Evolutionary conservation across 352 stramenopile species (phyloP).

Genomic region (Globisporangium okanoganense): DNA sequence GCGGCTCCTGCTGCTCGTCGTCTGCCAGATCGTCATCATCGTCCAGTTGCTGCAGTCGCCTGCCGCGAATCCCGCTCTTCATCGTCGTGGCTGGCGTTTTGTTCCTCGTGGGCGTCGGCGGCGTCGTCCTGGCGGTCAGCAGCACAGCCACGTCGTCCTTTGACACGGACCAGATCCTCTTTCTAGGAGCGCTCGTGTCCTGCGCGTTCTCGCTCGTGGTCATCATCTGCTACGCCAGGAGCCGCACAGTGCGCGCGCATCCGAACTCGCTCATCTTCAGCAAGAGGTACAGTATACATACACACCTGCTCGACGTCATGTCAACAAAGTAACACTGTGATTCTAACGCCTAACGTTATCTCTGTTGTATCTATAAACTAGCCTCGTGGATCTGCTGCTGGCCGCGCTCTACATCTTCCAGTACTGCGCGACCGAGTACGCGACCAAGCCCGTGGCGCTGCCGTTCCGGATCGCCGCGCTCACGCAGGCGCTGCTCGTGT

Average conservation of each 20-base stretch:
- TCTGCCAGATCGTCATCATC: not conserved
- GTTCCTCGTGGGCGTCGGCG: constrained; percentile 33
- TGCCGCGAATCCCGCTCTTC: constrained; percentile 20
- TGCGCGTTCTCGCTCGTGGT: constrained; percentile 70
- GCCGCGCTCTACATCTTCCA: constrained; percentile 71
- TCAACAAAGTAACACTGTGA: no score
- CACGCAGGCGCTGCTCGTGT: constrained; percentile 74
- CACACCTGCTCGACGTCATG: no score
- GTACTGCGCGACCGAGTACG: constrained; percentile 69
- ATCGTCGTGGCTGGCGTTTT: constrained; percentile 32
- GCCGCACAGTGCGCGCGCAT: constrained; percentile 51
- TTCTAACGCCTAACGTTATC: not conserved
- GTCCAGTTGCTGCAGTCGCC: not conserved
- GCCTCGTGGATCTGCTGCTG: constrained; percentile 71
- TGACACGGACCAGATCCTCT: constrained; percentile 59
- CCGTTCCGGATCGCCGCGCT: constrained; percentile 64
- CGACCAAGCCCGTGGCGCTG: constrained; percentile 34
- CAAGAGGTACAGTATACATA: constrained; percentile 45
- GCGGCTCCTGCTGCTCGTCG: not conserved
- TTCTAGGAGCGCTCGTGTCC: constrained; percentile 68
- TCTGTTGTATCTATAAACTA: constrained; percentile 4
- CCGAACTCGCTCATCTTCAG: constrained; percentile 86
- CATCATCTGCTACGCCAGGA: constrained; percentile 63
- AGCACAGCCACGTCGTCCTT: constrained; percentile 17
- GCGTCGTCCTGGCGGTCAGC: constrained; percentile 27